phyloP scores from a whole-genome alignment of 2,329 filamentous ascomycete genomes.

The Colletotrichum paranaense region DNA sequence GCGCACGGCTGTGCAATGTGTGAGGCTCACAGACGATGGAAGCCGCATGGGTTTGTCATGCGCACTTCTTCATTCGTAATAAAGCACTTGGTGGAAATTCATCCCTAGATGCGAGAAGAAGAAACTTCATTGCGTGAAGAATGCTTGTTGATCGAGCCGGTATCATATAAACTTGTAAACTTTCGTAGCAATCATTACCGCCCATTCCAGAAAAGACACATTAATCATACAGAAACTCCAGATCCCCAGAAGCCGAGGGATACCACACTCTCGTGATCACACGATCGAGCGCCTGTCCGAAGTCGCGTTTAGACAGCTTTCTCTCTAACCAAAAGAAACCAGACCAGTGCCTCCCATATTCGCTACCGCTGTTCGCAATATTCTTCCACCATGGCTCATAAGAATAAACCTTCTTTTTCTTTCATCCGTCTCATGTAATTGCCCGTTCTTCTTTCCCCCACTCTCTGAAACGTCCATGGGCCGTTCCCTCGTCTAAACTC shows the following conservation, averaged over 20 bases:
- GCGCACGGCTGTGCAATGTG: not conserved
- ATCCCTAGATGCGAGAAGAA: not conserved
- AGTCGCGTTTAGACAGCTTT: not conserved
- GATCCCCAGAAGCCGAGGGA: not conserved
- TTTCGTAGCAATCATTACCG: slow-evolving; percentile 16
- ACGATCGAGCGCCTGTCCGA: not conserved
- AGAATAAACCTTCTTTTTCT: not conserved
- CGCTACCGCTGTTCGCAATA: slow-evolving; percentile 1
- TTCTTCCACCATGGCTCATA: not conserved
- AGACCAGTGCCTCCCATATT: not conserved
- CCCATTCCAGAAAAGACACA: slow-evolving; percentile 1
- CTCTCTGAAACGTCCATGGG: slow-evolving; percentile 10
- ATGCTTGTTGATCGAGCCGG: not conserved
- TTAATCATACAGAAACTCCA: slow-evolving; percentile 14
- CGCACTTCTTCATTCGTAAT: not conserved
- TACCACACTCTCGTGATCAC: not conserved
- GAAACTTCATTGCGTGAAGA: not conserved
- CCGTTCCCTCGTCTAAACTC: slow-evolving; percentile 3
- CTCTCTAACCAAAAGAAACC: not conserved
- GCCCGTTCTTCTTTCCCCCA: not conserved
- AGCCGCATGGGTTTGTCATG: not conserved
- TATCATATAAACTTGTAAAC: not conserved
- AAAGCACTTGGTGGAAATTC: not conserved
- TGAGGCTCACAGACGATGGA: not conserved
- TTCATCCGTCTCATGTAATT: not conserved